Conservation (phyloP, 2,329 filamentous ascomycete species). For the Fusarium chaquense region DNA sequence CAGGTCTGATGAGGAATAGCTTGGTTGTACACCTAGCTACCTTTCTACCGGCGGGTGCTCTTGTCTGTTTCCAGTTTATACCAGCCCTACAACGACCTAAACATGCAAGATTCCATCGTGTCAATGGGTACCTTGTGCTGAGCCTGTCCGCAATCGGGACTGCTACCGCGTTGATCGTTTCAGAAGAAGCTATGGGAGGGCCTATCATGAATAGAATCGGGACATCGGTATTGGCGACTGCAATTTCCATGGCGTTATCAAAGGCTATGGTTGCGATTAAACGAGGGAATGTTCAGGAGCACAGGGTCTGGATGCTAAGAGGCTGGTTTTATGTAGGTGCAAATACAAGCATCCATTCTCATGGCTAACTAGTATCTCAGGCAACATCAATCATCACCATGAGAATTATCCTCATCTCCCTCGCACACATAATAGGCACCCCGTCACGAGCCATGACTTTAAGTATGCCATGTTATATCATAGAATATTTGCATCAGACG, state of each 20-base stretch:
- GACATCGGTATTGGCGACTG: neutral
- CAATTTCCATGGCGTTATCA: neutral
- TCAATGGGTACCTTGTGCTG: conserved; percentile 16
- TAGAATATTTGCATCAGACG: conserved; percentile 13
- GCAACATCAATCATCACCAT: conserved; percentile 25
- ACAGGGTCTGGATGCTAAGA: conserved; percentile 28
- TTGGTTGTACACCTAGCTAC: conserved; percentile 15
- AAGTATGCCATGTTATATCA: conserved; percentile 8
- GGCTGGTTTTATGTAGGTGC: conserved; percentile 23
- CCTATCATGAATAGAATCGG: neutral
- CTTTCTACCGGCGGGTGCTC: conserved; percentile 11
- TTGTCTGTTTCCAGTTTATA: conserved; percentile 26
- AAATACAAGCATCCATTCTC: rapidly evolving
- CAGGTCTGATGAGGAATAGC: conserved; percentile 9
- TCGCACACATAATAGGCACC: conserved; percentile 4
- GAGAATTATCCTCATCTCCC: conserved; percentile 10
- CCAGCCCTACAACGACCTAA: neutral
- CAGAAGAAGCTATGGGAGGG: conserved; percentile 20
- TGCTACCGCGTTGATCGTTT: conserved; percentile 3
- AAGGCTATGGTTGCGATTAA: conserved; percentile 8
- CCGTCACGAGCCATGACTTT: neutral
- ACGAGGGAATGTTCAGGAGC: neutral
- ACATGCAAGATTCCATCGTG: conserved; percentile 2
- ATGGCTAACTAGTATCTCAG: neutral
- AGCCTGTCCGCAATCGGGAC: conserved; percentile 3